A percentile compares a stretch with the other conserved stretches of the same genome.
phyloP scores from a whole-genome alignment of 371 early-diverging fungal species.

The Paraphysoderma sedebokerense region DNA sequence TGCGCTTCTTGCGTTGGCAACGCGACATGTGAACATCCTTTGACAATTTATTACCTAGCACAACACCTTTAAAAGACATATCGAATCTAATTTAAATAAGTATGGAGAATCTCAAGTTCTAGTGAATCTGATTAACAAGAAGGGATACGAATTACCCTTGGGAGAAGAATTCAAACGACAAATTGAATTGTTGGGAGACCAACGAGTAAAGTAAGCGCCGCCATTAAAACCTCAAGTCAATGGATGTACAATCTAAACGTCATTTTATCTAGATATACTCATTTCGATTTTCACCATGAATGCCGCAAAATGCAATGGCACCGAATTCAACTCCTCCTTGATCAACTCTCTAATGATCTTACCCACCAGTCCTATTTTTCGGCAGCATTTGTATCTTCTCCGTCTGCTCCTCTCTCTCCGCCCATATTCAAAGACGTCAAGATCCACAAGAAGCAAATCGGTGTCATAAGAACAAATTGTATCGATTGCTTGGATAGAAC shows the following conservation, averaged over 20 bases:
- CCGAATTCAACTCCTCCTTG: conserved; percentile 55
- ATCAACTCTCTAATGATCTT: conserved; percentile 42
- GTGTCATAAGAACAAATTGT: conserved; percentile 94
- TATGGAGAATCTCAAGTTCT: conserved; percentile 60
- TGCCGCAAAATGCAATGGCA: conserved; percentile 83
- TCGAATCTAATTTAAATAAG: conserved; percentile 37
- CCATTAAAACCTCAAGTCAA: conserved; percentile 8
- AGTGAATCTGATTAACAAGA: conserved; percentile 79
- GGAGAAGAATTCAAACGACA: conserved; percentile 45
- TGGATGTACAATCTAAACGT: not conserved
- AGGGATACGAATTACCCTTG: conserved; percentile 69
- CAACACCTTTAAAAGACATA: conserved; percentile 41
- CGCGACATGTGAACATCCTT: conserved; percentile 4
- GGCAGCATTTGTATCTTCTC: conserved; percentile 1
- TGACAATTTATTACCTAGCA: conserved; percentile 8
- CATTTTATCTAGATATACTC: conserved; percentile 34
- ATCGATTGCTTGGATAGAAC: conserved; percentile 99
- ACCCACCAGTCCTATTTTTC: conserved; percentile 40
- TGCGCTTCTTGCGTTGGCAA: conserved; percentile 2
- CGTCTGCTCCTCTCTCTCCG: not conserved
- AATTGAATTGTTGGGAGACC: conserved; percentile 26
- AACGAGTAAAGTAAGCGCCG: conserved; percentile 12
- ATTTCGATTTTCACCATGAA: conserved; percentile 94
- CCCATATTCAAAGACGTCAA: conserved; percentile 4
- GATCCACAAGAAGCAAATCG: conserved; percentile 40